Base-by-base conservation (phyloP, 768 basidiomycete species). In the Psilocybe cyanescens region DNA sequence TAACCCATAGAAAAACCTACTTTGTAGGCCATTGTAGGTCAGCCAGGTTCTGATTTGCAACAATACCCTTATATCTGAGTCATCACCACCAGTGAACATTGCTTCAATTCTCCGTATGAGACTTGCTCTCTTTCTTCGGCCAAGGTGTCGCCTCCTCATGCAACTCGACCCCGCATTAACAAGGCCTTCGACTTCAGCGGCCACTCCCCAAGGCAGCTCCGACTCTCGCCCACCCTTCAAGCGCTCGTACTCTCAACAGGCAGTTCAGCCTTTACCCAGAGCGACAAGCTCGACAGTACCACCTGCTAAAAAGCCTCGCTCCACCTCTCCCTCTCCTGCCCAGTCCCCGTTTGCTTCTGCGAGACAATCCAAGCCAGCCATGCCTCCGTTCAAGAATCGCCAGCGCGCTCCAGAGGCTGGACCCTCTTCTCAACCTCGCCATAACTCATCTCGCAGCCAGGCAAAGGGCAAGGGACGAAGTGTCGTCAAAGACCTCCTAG, bases 101-200 rank as follows among this genome's bases (percentile, higher is more conserved):
- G 29, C 58, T n/a, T 35, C 45, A 50, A 28, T 45, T 47, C 51
- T 64, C 71, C 75, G 72, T 79, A 87, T 87, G 85, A 82, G 79
- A 78, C 68, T 82, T 71, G 81, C 78, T 67, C 74, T 79, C 65
- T 57, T 79, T 56, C 72, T 83, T 63, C 76, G 78, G 66, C 73
- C 78, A 59, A 79, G 83, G 80, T 80, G 76, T 73, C 78, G 82
- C 76, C 79, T 85, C 73, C 78, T 85, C 78, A 87, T 88, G 86
- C 83, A 83, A 79, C 68, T 83, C 68, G 80, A 85, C 74, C 73
- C 77, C 29, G 65, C 73, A 30, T 69, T 53, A 14, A 17, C 71
- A 62, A 68, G 66, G 55, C 33, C 65, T 48, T 37, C 74, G 47
- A 66, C 72, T 59, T 70, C 74, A 35, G 57, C 68, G 29, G 58